Evolutionary conservation across 1,284 basidiomycete genomes (phyloP).

Genomic region (Pseudozyma pruni): DNA sequence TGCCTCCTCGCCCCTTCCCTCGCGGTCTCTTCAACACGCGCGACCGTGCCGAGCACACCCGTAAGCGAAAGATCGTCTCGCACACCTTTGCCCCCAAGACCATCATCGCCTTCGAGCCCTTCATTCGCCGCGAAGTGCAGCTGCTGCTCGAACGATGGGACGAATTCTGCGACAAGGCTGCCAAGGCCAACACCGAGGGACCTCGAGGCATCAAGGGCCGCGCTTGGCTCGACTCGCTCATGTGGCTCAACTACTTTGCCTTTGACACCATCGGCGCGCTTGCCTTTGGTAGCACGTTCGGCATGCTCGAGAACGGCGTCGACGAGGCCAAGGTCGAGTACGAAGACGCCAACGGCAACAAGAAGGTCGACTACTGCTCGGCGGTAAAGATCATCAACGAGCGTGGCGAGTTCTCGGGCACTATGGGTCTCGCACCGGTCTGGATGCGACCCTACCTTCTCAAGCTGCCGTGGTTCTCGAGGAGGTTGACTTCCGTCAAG

Average conservation of each 20-base stretch:
- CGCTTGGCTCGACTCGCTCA: slow-evolving; percentile 70
- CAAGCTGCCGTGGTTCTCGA: slow-evolving; percentile 75
- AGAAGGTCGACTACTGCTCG: slow-evolving; percentile 73
- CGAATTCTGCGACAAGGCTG: slow-evolving; percentile 54
- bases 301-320: slow-evolving; percentile 81
- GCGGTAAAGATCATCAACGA: slow-evolving; percentile 88
- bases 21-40: slow-evolving; percentile 83
- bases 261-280: slow-evolving; percentile 72
- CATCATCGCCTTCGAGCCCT: slow-evolving; percentile 60
- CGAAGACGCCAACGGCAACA: slow-evolving; percentile 70
- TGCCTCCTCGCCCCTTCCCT: slow-evolving; percentile 65
- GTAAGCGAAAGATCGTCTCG: slow-evolving; percentile 88
- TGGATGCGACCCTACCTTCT: slow-evolving; percentile 68
- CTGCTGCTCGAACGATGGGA: slow-evolving; percentile 60
- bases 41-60: slow-evolving; percentile 81
- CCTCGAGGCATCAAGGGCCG: slow-evolving; percentile 56
- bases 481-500: slow-evolving; percentile 77
- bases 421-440: slow-evolving; percentile 81
- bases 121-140: slow-evolving; percentile 59
- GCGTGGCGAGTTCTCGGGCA: slow-evolving; percentile 85
- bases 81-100: slow-evolving; percentile 78
- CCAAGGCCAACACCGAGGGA: slow-evolving; percentile 36
- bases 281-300: slow-evolving; percentile 73
- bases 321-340: slow-evolving; percentile 75
- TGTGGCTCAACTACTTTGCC: slow-evolving; percentile 80